A percentile compares a stretch with the other conserved stretches of the same genome.
Conservation (phyloP, 108 stramenopile genomes). For the Cyclotella baltica region DNA sequence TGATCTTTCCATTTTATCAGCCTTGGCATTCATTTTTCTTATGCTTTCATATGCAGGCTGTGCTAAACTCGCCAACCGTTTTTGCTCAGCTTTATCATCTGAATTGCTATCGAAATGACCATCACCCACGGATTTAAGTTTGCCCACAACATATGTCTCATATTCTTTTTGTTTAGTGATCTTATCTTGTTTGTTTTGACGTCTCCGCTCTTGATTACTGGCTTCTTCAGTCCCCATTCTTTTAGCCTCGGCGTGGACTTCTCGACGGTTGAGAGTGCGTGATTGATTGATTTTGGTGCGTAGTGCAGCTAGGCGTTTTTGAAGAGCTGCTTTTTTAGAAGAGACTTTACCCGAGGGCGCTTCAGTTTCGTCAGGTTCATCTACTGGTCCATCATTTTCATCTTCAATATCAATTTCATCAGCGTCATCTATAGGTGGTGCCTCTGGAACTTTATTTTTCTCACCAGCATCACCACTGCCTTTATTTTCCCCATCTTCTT, state of each 20-base stretch:
- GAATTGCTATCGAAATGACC: neutral
- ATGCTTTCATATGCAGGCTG: slow-evolving; percentile 50
- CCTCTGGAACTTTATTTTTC: neutral
- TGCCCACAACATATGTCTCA: slow-evolving; percentile 49
- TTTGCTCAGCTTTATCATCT: slow-evolving; percentile 40
- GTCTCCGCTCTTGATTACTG: slow-evolving; percentile 61
- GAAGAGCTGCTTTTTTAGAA: slow-evolving; percentile 62
- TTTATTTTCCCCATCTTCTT: neutral
- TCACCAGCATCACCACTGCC: neutral
- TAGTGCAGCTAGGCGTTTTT: slow-evolving; percentile 74
- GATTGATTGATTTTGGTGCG: slow-evolving; percentile 92
- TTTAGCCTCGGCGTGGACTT: slow-evolving; percentile 80
- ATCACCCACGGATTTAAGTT: slow-evolving; percentile 25
- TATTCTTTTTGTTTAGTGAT: slow-evolving; percentile 61
- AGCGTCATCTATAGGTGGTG: slow-evolving; percentile 27
- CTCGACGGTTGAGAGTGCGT: slow-evolving; percentile 81
- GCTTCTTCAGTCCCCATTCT: slow-evolving; percentile 79
- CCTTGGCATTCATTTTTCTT: slow-evolving; percentile 43
- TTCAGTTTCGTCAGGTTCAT: slow-evolving; percentile 35
- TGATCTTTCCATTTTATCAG: slow-evolving; percentile 51
- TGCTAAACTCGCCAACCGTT: slow-evolving; percentile 47
- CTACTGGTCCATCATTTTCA: slow-evolving; percentile 49
- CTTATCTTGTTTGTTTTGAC: slow-evolving; percentile 61
- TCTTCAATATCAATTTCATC: slow-evolving; percentile 32
- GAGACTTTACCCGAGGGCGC: slow-evolving; percentile 29